A percentile compares a stretch with the other conserved stretches of the same genome.
These are phyloP conservation scores for Monosporozyma servazzii DNA, from an alignment of 805 yeast genomes.

Conservation along the genomic window DNA sequence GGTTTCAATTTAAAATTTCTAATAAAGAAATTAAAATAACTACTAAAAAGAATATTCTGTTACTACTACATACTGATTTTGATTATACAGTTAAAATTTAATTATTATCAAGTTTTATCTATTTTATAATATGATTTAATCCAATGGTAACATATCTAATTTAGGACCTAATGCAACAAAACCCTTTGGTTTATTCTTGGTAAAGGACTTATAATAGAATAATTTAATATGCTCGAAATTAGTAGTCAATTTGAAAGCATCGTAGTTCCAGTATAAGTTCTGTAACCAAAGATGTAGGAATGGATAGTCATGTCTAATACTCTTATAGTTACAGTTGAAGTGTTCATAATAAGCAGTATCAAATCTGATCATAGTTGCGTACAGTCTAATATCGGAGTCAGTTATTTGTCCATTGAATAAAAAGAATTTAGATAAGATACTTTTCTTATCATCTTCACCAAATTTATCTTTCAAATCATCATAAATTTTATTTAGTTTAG, in stretches of 20 bases:
- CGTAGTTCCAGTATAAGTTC: conserved; percentile 69
- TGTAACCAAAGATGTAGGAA: conserved; percentile 68
- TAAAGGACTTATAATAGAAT: conserved; percentile 83
- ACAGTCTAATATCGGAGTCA: conserved; percentile 84
- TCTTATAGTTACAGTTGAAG: conserved; percentile 81
- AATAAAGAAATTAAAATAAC: no score
- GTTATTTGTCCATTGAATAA: conserved; percentile 61
- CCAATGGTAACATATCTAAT: conserved; percentile 44
- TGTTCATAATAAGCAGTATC: conserved; percentile 91
- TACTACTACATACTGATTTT: no score
- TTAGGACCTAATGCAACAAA: conserved; percentile 86
- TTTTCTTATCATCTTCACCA: conserved; percentile 8
- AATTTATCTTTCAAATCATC: conserved; percentile 13
- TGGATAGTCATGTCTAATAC: conserved; percentile 73
- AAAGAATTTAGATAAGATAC: conserved; percentile 29
- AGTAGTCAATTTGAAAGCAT: conserved; percentile 72
- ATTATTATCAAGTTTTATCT: no score
- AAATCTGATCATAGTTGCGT: conserved; percentile 78
- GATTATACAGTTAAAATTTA: neutral
- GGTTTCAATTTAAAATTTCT: no score
- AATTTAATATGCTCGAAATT: conserved; percentile 81
- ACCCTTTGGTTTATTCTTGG: conserved; percentile 65
- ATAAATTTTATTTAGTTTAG: conserved; percentile 41
- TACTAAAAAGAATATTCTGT: no score
- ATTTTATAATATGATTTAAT: neutral